These are phyloP conservation scores for Macrolepiota albuminosa DNA, from an alignment of 768 basidiomycete genomes.

Conservation along the genomic window DNA sequence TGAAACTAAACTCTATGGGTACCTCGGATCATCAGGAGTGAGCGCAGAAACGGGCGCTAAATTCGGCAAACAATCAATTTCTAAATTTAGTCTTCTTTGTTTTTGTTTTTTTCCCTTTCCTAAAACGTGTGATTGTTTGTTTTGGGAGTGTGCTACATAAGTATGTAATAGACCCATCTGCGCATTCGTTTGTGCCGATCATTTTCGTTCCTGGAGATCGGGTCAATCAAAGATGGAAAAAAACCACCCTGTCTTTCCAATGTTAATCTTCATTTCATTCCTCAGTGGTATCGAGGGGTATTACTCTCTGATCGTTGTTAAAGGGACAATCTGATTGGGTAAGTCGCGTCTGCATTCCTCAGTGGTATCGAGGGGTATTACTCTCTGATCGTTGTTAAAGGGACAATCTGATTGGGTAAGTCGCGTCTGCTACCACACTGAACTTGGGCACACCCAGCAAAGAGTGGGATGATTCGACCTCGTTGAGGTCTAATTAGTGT, in stretches of 20 bases:
- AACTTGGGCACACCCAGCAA: no score
- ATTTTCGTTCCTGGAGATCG: neutral
- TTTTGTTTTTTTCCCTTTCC: no score
- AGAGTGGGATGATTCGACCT: no score
- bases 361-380: neutral
- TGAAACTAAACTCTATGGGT: constrained; percentile 10
- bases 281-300: neutral
- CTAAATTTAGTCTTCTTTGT: neutral
- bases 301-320: neutral
- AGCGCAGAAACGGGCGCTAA: constrained; percentile 5
- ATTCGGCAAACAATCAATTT: neutral
- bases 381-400: neutral
- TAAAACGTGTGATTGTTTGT: neutral
- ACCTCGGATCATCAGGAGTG: constrained; percentile 13
- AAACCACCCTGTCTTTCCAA: neutral
- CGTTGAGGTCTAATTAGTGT: no score
- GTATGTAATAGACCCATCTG: neutral
- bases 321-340: neutral
- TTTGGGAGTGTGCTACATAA: neutral
- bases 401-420: neutral
- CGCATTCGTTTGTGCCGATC: neutral
- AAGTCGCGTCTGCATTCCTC: neutral
- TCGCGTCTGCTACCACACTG: no score
- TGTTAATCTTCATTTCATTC: neutral
- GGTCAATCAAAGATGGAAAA: neutral